These are phyloP conservation scores for Monosporascus ibericus DNA, from an alignment of 2,329 filamentous ascomycete species.

Conservation along the genomic window DNA sequence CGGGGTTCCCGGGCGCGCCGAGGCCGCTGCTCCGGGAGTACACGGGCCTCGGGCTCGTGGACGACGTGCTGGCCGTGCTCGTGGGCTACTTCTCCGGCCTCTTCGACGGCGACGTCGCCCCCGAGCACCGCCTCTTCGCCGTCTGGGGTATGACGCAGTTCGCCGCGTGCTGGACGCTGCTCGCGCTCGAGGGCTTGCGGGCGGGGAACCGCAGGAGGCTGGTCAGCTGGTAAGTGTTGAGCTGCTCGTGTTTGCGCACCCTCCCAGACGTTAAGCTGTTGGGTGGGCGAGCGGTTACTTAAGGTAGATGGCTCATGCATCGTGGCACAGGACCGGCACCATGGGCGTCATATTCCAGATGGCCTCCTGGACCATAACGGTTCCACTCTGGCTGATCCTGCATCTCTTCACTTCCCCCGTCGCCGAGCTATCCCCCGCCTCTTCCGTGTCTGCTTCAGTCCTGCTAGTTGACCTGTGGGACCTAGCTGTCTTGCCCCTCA, in stretches of 20 bases:
- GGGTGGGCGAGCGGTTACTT: no score
- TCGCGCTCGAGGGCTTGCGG: conserved; percentile 13
- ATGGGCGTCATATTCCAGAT: conserved; percentile 13
- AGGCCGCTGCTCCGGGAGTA: neutral
- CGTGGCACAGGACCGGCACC: conserved; percentile 9
- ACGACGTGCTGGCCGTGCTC: neutral
- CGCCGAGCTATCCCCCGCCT: neutral
- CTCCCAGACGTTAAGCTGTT: no score
- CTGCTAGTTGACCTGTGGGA: neutral
- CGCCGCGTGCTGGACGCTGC: conserved; percentile 8
- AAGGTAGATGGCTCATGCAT: no score
- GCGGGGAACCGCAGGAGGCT: conserved; percentile 8
- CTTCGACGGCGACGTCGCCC: neutral
- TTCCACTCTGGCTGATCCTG: conserved; percentile 13
- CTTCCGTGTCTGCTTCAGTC: neutral
- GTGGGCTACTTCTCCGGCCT: neutral
- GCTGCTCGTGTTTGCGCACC: no score
- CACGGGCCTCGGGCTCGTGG: neutral
- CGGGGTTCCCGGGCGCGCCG: neutral
- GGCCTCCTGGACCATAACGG: conserved; percentile 9
- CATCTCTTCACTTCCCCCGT: conserved; percentile 13
- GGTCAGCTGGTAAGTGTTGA: conserved; percentile 12
- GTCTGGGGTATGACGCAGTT: conserved; percentile 5
- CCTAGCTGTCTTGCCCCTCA: neutral
- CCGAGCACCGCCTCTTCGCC: neutral